Conservation (phyloP, 306 rosid species). For the Quercus robur region DNA sequence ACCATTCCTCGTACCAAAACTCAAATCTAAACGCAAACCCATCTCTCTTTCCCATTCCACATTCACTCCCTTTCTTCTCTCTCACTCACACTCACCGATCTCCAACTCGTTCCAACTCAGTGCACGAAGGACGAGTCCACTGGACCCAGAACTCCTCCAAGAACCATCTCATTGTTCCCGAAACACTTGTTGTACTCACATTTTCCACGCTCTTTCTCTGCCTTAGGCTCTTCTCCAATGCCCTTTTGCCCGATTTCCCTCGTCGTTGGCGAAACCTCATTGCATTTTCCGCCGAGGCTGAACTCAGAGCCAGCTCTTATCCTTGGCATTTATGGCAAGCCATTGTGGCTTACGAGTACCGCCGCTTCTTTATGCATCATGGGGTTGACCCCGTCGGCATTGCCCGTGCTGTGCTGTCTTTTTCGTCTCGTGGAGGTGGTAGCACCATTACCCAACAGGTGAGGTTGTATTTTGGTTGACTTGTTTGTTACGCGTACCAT, state of each 20-base stretch:
- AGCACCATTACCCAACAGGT: conserved; percentile 31
- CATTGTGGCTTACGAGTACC: conserved; percentile 23
- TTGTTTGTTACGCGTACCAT: neutral
- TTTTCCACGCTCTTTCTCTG: conserved; percentile 19
- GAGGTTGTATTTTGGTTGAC: neutral
- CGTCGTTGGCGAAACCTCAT: conserved; percentile 16
- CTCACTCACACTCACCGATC: neutral
- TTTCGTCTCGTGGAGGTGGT: conserved; percentile 34
- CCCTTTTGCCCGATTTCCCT: conserved; percentile 23
- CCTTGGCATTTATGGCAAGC: conserved; percentile 23
- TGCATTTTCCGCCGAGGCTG: conserved; percentile 15
- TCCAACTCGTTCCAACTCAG: conserved; percentile 5
- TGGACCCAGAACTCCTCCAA: neutral
- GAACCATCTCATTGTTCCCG: neutral
- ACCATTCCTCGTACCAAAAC: no score
- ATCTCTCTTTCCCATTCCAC: neutral
- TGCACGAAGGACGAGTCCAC: neutral
- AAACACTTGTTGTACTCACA: neutral
- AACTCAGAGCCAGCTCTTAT: conserved; percentile 19
- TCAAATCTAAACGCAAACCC: neutral
- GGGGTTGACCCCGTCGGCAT: conserved; percentile 30
- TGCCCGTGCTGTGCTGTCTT: conserved; percentile 14
- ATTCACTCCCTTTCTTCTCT: neutral
- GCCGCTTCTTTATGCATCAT: conserved; percentile 25
- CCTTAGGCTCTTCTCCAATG: conserved; percentile 22